These are phyloP conservation scores for Coemansia sp. DNA, from an alignment of 192 early-diverging fungal genomes.

Conservation along the genomic window DNA sequence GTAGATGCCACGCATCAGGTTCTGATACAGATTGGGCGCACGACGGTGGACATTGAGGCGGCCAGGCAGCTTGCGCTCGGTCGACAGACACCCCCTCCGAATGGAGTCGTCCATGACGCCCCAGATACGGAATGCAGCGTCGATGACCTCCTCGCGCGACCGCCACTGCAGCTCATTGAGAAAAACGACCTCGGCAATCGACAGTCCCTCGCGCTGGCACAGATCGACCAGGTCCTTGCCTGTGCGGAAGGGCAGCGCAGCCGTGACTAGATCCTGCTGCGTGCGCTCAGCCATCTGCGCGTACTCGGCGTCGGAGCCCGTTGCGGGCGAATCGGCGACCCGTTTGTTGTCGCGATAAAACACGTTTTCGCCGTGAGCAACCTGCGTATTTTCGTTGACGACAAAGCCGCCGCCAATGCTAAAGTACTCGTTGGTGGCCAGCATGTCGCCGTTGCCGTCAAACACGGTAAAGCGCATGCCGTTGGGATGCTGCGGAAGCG, in stretches of 20 bases:
- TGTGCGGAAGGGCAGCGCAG: slow-evolving; percentile 80
- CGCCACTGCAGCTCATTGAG: slow-evolving; percentile 93
- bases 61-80: slow-evolving; percentile 69
- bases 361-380: slow-evolving; percentile 71
- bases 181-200: slow-evolving; percentile 95
- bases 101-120: slow-evolving; percentile 88
- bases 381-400: slow-evolving; percentile 82
- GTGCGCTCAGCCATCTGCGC: slow-evolving; percentile 56
- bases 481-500: slow-evolving; percentile 91
- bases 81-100: slow-evolving; percentile 67
- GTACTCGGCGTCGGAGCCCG: slow-evolving; percentile 18
- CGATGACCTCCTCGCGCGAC: slow-evolving; percentile 72
- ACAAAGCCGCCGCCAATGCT: slow-evolving; percentile 96
- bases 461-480: slow-evolving; percentile 93
- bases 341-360: slow-evolving; percentile 54
- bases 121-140: slow-evolving; percentile 78
- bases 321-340: slow-evolving; percentile 8
- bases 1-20: slow-evolving; percentile 77
- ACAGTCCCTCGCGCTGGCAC: slow-evolving; percentile 77
- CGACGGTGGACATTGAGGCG: slow-evolving; percentile 76
- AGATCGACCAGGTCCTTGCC: slow-evolving; percentile 74
- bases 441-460: slow-evolving; percentile 74
- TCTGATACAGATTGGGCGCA: slow-evolving; percentile 82
- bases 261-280: slow-evolving; percentile 69
- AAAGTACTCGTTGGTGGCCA: slow-evolving; percentile 95